phyloP scores from a whole-genome alignment of 176 grass and related monocot genomes.

The Eragrostis nindensis region DNA sequence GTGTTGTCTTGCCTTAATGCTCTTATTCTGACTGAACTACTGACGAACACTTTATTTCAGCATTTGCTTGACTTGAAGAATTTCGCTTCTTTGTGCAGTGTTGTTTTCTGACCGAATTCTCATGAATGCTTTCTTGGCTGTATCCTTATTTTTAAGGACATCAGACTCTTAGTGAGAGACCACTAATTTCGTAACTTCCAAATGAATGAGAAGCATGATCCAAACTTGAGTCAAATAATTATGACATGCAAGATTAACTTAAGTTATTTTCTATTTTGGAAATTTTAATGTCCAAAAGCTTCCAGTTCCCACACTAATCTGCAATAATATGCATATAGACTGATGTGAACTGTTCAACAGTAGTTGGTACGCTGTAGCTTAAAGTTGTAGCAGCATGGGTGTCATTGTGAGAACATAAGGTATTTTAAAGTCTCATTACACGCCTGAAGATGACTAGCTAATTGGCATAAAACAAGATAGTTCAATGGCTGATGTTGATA shows the following conservation, averaged over 20 bases:
- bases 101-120: constrained; percentile 15
- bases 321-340: background rate
- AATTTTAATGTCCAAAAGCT: constrained; percentile 13
- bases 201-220: constrained; percentile 17
- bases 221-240: constrained; percentile 19
- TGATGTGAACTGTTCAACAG: constrained; percentile 19
- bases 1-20: background rate
- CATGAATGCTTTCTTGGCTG: constrained; percentile 15
- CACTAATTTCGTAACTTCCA: background rate
- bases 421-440: constrained; percentile 29
- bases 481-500: constrained; percentile 3
- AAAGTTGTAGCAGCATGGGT: constrained; percentile 10
- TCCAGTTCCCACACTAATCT: background rate
- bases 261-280: background rate
- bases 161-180: constrained; percentile 13
- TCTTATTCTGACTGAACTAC: background rate
- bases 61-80: background rate
- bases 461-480: constrained; percentile 4
- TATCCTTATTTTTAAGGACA: background rate
- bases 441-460: background rate
- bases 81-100: constrained; percentile 9
- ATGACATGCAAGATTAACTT: background rate
- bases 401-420: constrained; percentile 13
- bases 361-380: background rate
- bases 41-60: constrained; percentile 8